Evolutionary conservation across 192 early-diverging fungal genomes (phyloP).

Genomic region (Rhizophagus sp.): DNA sequence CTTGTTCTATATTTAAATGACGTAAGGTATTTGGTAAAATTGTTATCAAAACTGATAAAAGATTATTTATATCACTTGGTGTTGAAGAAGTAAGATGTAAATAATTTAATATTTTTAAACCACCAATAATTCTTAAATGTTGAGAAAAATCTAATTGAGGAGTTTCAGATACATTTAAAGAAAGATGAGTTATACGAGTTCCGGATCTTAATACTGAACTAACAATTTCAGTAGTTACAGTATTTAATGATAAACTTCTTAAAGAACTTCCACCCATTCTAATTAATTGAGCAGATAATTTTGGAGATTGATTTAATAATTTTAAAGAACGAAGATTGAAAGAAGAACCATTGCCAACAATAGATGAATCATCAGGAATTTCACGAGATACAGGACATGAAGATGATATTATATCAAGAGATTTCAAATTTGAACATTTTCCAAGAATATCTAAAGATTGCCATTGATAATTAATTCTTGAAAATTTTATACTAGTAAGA

Average conservation of each 20-base stretch:
- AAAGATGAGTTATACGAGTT: background rate
- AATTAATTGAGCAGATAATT: background rate
- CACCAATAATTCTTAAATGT: background rate
- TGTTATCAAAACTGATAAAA: background rate
- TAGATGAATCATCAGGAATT: background rate
- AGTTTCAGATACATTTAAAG: background rate
- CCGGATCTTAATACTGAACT: background rate
- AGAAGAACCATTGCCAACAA: background rate
- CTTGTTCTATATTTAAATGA: constrained; percentile 2
- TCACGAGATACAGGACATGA: background rate
- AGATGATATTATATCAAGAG: background rate
- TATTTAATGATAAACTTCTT: background rate
- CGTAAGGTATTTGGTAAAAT: background rate
- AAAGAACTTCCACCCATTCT: constrained; percentile 2
- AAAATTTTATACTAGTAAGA: background rate
- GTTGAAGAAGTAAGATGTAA: background rate
- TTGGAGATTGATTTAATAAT: constrained; percentile 3
- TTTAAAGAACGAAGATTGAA: background rate
- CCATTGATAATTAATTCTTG: constrained; percentile 3
- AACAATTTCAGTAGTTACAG: background rate
- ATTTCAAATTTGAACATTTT: constrained; percentile 5
- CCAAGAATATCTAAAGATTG: background rate
- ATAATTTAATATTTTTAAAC: background rate
- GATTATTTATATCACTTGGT: background rate
- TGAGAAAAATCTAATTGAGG: background rate